Evolutionary conservation across 1,139 yeast species (phyloP), one percentile per base, ranked within the genome.

Genomic region (Yamadazyma spencermartinsiae): DNA sequence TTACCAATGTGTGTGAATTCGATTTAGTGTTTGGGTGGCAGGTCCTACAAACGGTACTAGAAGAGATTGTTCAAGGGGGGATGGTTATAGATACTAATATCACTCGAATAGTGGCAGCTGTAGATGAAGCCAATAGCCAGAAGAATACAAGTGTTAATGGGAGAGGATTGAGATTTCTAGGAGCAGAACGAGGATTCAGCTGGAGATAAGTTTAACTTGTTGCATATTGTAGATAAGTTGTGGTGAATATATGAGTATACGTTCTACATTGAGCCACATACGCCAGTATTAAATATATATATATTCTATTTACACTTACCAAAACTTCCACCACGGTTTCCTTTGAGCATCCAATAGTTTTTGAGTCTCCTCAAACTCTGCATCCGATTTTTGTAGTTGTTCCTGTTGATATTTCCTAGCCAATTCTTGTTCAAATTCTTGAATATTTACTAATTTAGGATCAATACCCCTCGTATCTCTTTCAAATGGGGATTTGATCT

Each of bases 1-100:
- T 92, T 62, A 82, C 82, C 47, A 90, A 90, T 53, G 99, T 92
- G 5, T 90, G 97, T 60, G 99, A 92, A 58, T 72, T 92, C 49
- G 98, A 92, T 60, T 71, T 92, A 50, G 97, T 94, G 17, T 90
- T 89, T 61, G 97, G 97, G 18, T 92, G 98, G 97, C 97, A 92
- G 61, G 95, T 89, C 11, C 67, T 92, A 31, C 95, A 92, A 56
- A 85, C 96, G 2, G 97, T 92, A 4, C 64, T 92, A 39, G 92
- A 85, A 55, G 98, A 94, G 54, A 86, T 92, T 30, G 85, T 92
- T 1, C 98, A 92, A 58, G 98, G 98, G 20, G 99, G 99, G 0
- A 84, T 94, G 95, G 98, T 92, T n/a, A 87, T 94, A 28, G 98
- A 92, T 58, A 90, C 98, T 1, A 88, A 84, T 52, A 87, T 89